A percentile compares a stretch with the other conserved stretches of the same genome.
phyloP scores from a whole-genome alignment of 2,329 filamentous ascomycete genomes.

The Pseudogymnoascus sp. region DNA sequence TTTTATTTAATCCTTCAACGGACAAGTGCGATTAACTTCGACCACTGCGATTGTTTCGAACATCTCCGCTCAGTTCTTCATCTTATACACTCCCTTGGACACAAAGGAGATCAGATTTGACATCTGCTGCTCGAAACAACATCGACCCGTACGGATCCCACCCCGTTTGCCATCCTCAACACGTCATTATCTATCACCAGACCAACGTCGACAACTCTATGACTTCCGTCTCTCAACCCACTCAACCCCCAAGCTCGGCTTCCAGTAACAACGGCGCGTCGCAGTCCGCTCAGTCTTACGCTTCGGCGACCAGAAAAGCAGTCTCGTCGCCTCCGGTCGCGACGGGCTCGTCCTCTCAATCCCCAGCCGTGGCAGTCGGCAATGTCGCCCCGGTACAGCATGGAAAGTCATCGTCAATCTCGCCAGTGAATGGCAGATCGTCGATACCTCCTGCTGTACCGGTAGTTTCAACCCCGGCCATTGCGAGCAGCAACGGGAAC shows the following conservation, averaged over 20 bases:
- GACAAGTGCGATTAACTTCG: conserved; percentile 10
- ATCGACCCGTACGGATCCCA: conserved; percentile 6
- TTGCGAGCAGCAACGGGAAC: conserved; percentile 61
- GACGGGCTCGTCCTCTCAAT: conserved; percentile 46
- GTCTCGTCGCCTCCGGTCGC: conserved; percentile 52
- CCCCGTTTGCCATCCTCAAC: conserved; percentile 5
- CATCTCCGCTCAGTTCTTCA: neutral
- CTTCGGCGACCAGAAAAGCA: conserved; percentile 58
- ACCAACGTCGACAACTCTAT: conserved; percentile 18
- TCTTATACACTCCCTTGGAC: conserved; percentile 1
- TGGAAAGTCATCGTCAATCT: conserved; percentile 58
- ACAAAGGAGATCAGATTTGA: conserved; percentile 16
- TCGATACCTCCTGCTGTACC: conserved; percentile 62
- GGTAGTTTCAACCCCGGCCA: conserved; percentile 46
- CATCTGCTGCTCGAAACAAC: conserved; percentile 17
- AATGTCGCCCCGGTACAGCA: conserved; percentile 44
- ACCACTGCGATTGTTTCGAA: conserved; percentile 11
- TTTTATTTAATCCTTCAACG: conserved; percentile 8
- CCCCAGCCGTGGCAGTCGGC: conserved; percentile 47
- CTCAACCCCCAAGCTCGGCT: conserved; percentile 37
- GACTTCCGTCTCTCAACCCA: conserved; percentile 30
- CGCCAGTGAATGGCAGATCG: conserved; percentile 78
- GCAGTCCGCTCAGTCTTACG: conserved; percentile 52
- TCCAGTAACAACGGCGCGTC: conserved; percentile 46
- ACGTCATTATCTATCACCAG: conserved; percentile 5